Conservation (phyloP, 2,329 filamentous ascomycete genomes). For the Beauveria sp. region DNA sequence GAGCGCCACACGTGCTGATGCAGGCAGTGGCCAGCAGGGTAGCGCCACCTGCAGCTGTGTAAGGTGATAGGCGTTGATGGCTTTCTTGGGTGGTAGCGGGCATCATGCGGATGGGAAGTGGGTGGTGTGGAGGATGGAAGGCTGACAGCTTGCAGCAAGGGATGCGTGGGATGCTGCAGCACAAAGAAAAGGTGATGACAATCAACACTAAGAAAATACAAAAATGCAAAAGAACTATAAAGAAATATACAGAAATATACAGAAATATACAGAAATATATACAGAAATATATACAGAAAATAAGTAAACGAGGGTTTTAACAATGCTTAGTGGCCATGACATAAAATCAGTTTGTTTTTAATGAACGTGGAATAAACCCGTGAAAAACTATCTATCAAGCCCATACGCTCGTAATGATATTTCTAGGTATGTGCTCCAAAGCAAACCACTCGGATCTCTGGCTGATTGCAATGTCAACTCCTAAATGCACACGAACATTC, state of each 20-base stretch:
- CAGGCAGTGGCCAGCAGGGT: background rate
- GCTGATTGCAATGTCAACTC: background rate
- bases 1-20: constrained; percentile 8
- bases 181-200: background rate
- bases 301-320: too few relatives aligned
- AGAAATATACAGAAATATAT: too few relatives aligned
- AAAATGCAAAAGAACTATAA: background rate
- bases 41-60: background rate
- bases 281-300: too few relatives aligned
- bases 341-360: too few relatives aligned
- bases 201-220: background rate
- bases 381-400: too few relatives aligned
- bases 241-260: too few relatives aligned
- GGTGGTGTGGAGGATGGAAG: background rate
- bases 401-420: background rate
- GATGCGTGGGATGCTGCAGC: too few relatives aligned
- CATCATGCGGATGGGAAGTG: constrained; percentile 6
- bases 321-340: too few relatives aligned
- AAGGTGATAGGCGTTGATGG: background rate
- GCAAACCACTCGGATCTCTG: background rate
- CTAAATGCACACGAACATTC: background rate
- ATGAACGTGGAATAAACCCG: too few relatives aligned
- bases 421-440: background rate
- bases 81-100: background rate
- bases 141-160: background rate